Evolutionary conservation across 2,329 filamentous ascomycete genomes (phyloP), one percentile per base, ranked within the genome.

Genomic region (Rhynchosporium graminicola): DNA sequence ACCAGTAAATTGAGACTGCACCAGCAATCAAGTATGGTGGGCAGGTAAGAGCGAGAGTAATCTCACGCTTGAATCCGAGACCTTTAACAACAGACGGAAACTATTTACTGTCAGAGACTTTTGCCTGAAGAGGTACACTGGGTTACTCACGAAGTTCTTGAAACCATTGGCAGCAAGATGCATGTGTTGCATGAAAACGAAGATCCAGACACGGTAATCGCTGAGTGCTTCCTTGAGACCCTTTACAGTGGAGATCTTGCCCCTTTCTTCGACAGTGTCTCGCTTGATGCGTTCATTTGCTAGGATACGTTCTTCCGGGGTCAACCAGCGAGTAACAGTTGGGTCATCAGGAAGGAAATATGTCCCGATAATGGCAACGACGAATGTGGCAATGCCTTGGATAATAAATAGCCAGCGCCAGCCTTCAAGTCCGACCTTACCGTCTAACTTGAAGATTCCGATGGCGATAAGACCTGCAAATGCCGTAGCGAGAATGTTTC

Each of bases 271-370:
- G 40, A 79, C 56, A 5, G 60, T 65, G 51, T 67, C 67, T 6
- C 45, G 50, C 38, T 57, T 46, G 10, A 68, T 63, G 29, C 67
- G 61, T 0, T 13, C 29, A 40, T 46, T 3, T 0, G 66, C 67
- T 33, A 69, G 60, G 3, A 36, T 40, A 9, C 66, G 60, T 55
- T 69, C 66, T 46, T 67, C 65, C 2, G 51, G 57, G 15, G 62
- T 64, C 29, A 69, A 62, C 66, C 66, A 69, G 15, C 57, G 43
- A 10, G 67, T 69, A 3, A 59, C 56, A 7, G 50, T 43, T 1
- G 83, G 82, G 12, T 81, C 83, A 66, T 85, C 79, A 0, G 83
- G 83, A 0, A 86, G 74, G 20, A 75, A 66, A 33, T 77, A 63
- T 10, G 33, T 43, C 26, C 57, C 65, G 15, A 63, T 28, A 13